Evolutionary conservation across 495 filamentous ascomycete species (phyloP).

Genomic region (Talaromyces nanjingensis): DNA sequence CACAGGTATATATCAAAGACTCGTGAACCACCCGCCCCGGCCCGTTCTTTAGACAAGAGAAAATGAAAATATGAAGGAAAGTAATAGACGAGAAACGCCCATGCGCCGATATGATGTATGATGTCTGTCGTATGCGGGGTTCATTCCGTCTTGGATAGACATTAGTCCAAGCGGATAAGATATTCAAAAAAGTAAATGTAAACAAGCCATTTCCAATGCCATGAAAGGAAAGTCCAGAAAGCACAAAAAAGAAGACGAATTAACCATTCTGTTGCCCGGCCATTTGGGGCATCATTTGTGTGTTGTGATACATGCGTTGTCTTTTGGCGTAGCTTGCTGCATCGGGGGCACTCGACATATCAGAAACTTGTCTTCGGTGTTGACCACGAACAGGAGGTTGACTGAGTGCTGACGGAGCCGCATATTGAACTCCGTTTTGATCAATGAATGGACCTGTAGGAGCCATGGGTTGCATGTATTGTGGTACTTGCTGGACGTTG

Average conservation of each 20-base stretch:
- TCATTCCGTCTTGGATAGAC: neutral
- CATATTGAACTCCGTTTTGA: constrained; percentile 45
- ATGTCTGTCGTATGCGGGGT: neutral
- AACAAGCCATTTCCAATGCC: neutral
- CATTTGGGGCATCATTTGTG: constrained; percentile 8
- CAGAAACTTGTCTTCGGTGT: constrained; percentile 60
- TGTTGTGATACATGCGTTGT: constrained; percentile 51
- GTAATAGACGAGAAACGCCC: constrained; percentile 1
- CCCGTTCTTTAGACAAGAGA: constrained; percentile 4
- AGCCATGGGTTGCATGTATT: constrained; percentile 40
- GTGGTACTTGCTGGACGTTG: constrained; percentile 42
- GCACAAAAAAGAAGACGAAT: neutral
- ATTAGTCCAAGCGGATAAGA: neutral
- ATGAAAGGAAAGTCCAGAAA: neutral
- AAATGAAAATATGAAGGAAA: neutral
- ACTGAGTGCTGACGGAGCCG: constrained; percentile 40
- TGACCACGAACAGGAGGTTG: constrained; percentile 35
- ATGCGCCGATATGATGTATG: constrained; percentile 3
- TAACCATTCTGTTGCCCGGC: constrained; percentile 7
- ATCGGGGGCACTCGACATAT: constrained; percentile 53
- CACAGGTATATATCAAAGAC: constrained; percentile 1
- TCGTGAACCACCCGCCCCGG: neutral
- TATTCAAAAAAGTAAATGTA: neutral
- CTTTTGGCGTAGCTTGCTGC: constrained; percentile 50
- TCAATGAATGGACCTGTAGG: constrained; percentile 43